Evolutionary conservation across 768 basidiomycete species (phyloP).

Genomic region (Phaeotremella skinneri): DNA sequence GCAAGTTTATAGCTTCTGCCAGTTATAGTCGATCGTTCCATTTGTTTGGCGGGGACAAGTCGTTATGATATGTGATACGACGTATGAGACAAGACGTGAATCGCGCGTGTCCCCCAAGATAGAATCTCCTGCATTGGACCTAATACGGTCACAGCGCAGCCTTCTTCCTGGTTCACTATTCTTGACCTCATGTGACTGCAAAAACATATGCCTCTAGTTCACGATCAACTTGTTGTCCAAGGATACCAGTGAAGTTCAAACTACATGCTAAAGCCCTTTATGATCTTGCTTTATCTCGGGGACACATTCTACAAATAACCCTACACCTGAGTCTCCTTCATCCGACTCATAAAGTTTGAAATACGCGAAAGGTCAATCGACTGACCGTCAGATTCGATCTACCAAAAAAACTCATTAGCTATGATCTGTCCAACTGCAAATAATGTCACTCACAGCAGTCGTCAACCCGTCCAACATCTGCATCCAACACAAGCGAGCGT

Average conservation of each 20-base stretch:
- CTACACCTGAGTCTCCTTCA: slow-evolving; percentile 24
- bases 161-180: too few species aligned
- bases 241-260: too few species aligned
- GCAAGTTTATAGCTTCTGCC: slow-evolving; percentile 77
- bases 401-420: neutral
- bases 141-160: too few species aligned
- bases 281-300: too few species aligned
- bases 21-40: slow-evolving; percentile 95
- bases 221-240: too few species aligned
- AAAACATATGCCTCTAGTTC: too few species aligned
- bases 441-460: slow-evolving; percentile 16
- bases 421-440: neutral
- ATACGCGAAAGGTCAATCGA: slow-evolving; percentile 35
- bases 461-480: slow-evolving; percentile 47
- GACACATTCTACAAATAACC: too few species aligned
- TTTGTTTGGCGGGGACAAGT: slow-evolving; percentile 72
- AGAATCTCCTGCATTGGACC: too few species aligned
- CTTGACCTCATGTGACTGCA: too few species aligned
- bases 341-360: slow-evolving; percentile 38
- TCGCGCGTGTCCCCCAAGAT: too few species aligned
- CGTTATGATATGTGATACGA: neutral
- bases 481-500: neutral
- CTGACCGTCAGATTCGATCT: slow-evolving; percentile 44
- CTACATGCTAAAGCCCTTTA: too few species aligned
- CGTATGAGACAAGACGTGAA: too few species aligned